Conservation (phyloP, 345 rosid species). For the Arabidopsis thaliana region TAIR10.1 NC_003070.9:23320501-23321000, state of each 20-base stretch:
- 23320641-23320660: background rate
- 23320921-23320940: too few species aligned
- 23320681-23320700: constrained; percentile 11
- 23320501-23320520: constrained; percentile 1
- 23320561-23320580: constrained; percentile 31
- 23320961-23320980: too few species aligned
- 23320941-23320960: too few species aligned
- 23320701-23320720: background rate
- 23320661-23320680: background rate
- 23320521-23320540: constrained; percentile 9
- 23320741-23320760: constrained; percentile 1
- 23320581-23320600: constrained; percentile 7
- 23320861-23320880: background rate
- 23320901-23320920: background rate
- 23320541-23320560: constrained; percentile 30
- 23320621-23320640: background rate
- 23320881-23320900: background rate
- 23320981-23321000: too few species aligned
- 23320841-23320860: too few species aligned
- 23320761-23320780: background rate
- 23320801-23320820: constrained; percentile 9
- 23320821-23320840: background rate
- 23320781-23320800: constrained; percentile 21
- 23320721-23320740: constrained; percentile 31
- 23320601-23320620: constrained; percentile 2